These are phyloP conservation scores for Xylaria digitata DNA, from an alignment of 2,329 filamentous ascomycete species.

Conservation along the genomic window DNA sequence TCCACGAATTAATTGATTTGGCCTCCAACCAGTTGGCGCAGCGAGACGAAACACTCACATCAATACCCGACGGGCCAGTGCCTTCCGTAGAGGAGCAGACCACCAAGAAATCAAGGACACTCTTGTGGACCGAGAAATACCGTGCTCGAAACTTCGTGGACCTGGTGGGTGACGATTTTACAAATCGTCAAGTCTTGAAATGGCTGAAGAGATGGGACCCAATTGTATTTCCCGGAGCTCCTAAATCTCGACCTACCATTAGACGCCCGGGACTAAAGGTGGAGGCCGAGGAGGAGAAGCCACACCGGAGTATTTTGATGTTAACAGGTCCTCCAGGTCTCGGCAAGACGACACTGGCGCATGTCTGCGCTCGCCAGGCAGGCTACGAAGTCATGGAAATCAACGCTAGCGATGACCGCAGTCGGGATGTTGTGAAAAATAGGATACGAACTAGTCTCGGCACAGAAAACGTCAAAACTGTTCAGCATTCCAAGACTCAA, in stretches of 20 bases:
- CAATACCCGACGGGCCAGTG: constrained; percentile 51
- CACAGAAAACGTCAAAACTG: constrained; percentile 90
- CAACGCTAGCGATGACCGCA: constrained; percentile 96
- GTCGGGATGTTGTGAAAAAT: constrained; percentile 87
- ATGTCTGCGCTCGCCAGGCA: constrained; percentile 94
- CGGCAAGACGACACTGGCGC: constrained; percentile 94
- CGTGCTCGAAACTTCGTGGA: constrained; percentile 92
- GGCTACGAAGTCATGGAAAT: constrained; percentile 98
- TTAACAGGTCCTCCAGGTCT: constrained; percentile 92
- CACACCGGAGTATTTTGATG: constrained; percentile 87
- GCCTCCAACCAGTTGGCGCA: constrained; percentile 69
- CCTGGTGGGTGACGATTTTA: constrained; percentile 92
- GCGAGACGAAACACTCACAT: constrained; percentile 45
- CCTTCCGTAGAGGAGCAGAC: constrained; percentile 56
- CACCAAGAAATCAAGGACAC: constrained; percentile 59
- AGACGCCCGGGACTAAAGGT: constrained; percentile 59
- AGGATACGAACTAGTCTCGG: constrained; percentile 91
- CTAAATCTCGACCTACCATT: constrained; percentile 65
- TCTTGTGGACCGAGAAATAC: constrained; percentile 98
- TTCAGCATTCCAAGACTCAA: constrained; percentile 67
- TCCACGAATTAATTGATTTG: constrained; percentile 82
- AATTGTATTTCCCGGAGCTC: constrained; percentile 85
- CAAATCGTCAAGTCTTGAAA: constrained; percentile 86
- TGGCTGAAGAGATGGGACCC: constrained; percentile 97
- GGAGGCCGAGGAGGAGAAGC: constrained; percentile 73